Base-by-base conservation (phyloP, 2,329 filamentous ascomycete species). In the Polychaeton citri region DNA sequence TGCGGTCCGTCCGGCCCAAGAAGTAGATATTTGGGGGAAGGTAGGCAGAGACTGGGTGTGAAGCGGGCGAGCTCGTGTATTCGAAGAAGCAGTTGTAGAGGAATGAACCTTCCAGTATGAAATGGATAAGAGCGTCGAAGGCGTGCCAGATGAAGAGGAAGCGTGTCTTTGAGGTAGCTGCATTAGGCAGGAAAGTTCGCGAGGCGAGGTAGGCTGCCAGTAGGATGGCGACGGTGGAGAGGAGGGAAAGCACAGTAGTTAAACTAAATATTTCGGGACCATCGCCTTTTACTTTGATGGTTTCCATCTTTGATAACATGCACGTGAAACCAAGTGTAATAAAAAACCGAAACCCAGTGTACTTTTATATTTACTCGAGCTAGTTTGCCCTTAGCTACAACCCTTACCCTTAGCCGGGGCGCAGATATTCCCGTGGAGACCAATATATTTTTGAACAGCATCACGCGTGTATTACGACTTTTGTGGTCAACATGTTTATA, bases 31-130 rank as follows among this genome's bases (percentile, higher is more conserved):
- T 59, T 3, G 61, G 61, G 6, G 65, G 62, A 3, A 65, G 63
- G 38, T 64, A 65, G 35, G 42, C 55, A 42, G 46, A 64, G 19
- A 39, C 45, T 49, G 48, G 38, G 30, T 37, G 34, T 17, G 37
- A 50, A 26, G 58, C 57, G 6, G 65, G 59, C 4, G 24, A 28
- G 5, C 3, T 10, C 26, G 72, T 55, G 50, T 66, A 76, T 46
- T 70, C 70, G 69, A 86, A 88, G 71, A 96, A 92, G 66, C 84
- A 93, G 63, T 93, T 84, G 69, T 86, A 95, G 17, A 95, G 75
- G 61, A 85, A 96, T 51, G 76, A 80, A 36, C 85, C 87, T 64
- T 96, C 88, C 56, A 96, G 81, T 57, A 85, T 68, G 60, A 92
- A 76, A 65, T 98, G 90, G 52, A 87, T 88, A 30, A 95, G 71